Percentiles rank a stretch among this genome's conserved stretches.
phyloP scores from a whole-genome alignment of 2,329 filamentous ascomycete species.

The Zalaria sp. region DNA sequence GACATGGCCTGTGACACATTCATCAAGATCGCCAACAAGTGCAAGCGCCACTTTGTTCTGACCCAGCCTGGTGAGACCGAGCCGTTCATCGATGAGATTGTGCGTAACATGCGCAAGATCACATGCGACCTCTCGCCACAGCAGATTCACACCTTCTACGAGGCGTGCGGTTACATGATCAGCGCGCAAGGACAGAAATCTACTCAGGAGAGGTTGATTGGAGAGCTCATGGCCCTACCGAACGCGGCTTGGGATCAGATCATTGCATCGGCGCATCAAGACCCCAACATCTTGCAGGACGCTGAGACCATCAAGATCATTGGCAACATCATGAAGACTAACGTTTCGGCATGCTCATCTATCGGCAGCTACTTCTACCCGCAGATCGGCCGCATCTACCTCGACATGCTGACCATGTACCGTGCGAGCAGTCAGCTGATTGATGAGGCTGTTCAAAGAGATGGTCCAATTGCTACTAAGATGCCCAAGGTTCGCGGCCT shows the following conservation, averaged over 20 bases:
- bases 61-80: conserved; percentile 88
- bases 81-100: conserved; percentile 97
- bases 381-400: conserved; percentile 92
- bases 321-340: conserved; percentile 99
- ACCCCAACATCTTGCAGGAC: conserved; percentile 79
- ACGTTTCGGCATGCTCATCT: conserved; percentile 94
- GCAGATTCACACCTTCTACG: conserved; percentile 97
- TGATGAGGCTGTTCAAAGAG: conserved; percentile 74
- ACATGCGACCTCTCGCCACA: conserved; percentile 90
- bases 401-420: conserved; percentile 99
- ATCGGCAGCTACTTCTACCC: conserved; percentile 97
- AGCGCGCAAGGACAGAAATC: conserved; percentile 92
- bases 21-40: conserved; percentile 98
- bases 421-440: conserved; percentile 92
- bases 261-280: conserved; percentile 71
- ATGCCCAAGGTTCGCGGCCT: conserved; percentile 92
- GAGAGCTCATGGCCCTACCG: conserved; percentile 84
- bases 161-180: conserved; percentile 98
- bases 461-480: conserved; percentile 85
- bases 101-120: conserved; percentile 88
- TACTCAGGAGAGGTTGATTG: conserved; percentile 79
- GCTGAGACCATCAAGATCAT: conserved; percentile 95
- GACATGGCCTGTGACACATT: conserved; percentile 99
- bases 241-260: conserved; percentile 94
- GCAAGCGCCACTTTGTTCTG: conserved; percentile 91